Base-by-base conservation (phyloP, 352 stramenopile species). In the Phytopythium helicoides region DNA sequence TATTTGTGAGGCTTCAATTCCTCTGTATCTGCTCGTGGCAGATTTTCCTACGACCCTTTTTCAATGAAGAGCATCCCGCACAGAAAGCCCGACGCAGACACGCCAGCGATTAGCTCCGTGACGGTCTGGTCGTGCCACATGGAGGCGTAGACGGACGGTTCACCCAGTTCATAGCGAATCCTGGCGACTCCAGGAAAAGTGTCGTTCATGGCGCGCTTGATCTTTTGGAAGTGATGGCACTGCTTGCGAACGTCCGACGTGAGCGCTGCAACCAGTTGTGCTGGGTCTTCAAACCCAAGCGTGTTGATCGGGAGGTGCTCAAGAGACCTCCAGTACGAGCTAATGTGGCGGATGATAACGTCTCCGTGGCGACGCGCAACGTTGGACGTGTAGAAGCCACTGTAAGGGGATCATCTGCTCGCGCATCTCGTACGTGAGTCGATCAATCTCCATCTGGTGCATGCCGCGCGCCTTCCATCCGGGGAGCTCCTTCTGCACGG, bases 371-470 rank as follows among this genome's bases (percentile, higher is more conserved):
- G 66, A 22, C 72, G 63, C 11, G 72, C 66, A 23, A 83, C 52
- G 45, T 83, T 83, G 16, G 72, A 80, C 28, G 71, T 83, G 56
- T 80, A 78, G 56, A 72, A 83, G 21, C 72, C 72, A 33, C 53
- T 65, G 54, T 80, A 76, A n/a, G n/a, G 72, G 72, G 49, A 83
- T 77, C 69, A 83, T 80, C 26, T 79, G 62, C 38, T 80, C 66
- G 35, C 72, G 47, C 69, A 83, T 77, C 52, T 76, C 72, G 66
- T 83, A 83, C 15, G 72, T 80, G 12, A 60, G 67, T 56, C 66
- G 62, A 44, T 83, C 72, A 51, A 83, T 83, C 60, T 77, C 72
- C 69, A 83, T 83, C 51, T 83, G 72, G 52, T 83, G 72, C 66
- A 83, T 60, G 0, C 69, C 69, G 38, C 66, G 49, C 23, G 72